Percentiles rank a stretch among this genome's conserved stretches.
Evolutionary conservation across 495 filamentous ascomycete species (phyloP).

Genomic region (Penicillium maclennaniae): DNA sequence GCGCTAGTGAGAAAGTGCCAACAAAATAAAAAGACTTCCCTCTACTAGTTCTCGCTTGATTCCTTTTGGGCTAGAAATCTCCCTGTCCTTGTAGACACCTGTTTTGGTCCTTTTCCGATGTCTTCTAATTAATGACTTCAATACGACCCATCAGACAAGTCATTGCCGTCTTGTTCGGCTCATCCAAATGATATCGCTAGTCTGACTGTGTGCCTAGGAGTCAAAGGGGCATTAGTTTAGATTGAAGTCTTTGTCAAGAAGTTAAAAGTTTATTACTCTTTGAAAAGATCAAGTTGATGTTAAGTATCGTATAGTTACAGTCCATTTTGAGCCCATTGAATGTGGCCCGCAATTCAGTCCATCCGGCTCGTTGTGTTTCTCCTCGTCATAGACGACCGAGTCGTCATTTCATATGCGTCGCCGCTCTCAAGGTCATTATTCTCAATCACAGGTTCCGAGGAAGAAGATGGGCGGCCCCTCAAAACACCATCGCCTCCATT

Average conservation of each 20-base stretch:
- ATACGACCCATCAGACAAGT: too few relatives aligned
- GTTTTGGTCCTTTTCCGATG: too few relatives aligned
- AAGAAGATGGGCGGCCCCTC: conserved; percentile 12
- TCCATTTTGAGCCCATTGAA: not conserved
- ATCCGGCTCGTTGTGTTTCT: conserved; percentile 28
- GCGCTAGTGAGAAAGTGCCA: not conserved
- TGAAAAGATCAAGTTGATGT: not conserved
- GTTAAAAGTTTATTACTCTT: not conserved
- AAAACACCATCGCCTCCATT: conserved; percentile 17
- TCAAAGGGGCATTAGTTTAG: too few relatives aligned
- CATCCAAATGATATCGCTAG: too few relatives aligned
- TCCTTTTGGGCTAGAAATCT: too few relatives aligned
- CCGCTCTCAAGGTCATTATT: conserved; percentile 40
- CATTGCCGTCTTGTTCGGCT: too few relatives aligned
- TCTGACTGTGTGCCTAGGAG: too few relatives aligned
- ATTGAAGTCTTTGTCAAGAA: too few relatives aligned
- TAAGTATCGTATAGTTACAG: not conserved
- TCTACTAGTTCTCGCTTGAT: too few relatives aligned
- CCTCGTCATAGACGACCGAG: conserved; percentile 23
- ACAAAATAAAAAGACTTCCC: too few relatives aligned
- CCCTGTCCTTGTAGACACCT: too few relatives aligned
- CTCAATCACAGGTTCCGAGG: conserved; percentile 28
- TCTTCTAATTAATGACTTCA: too few relatives aligned
- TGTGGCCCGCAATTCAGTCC: conserved; percentile 5
- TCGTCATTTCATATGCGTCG: conserved; percentile 33